A percentile compares a stretch with the other conserved stretches of the same genome.
These are phyloP conservation scores for Irpex sp. DNA, from an alignment of 1,284 basidiomycete species.

Conservation along the genomic window DNA sequence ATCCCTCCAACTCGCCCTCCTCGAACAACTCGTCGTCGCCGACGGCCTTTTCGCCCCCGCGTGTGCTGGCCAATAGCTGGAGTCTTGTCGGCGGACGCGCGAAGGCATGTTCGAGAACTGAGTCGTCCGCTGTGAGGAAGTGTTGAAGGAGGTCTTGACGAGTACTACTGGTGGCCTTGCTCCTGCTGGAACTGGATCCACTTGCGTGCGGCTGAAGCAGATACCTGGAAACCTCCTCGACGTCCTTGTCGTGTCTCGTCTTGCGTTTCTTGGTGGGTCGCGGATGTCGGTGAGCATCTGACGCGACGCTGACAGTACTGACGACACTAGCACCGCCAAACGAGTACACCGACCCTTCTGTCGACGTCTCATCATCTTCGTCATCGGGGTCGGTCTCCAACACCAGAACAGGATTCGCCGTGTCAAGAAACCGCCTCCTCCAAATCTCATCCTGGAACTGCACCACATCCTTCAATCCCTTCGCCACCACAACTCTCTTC, in stretches of 20 bases:
- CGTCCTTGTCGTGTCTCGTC: slow-evolving; percentile 32
- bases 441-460: slow-evolving; percentile 61
- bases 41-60: slow-evolving; percentile 40
- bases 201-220: slow-evolving; percentile 45
- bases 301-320: neutral
- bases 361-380: slow-evolving; percentile 23
- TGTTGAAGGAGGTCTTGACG: slow-evolving; percentile 32
- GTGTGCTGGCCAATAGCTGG: slow-evolving; percentile 49
- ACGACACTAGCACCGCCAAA: slow-evolving; percentile 13
- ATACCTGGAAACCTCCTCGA: slow-evolving; percentile 48
- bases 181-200: slow-evolving; percentile 20
- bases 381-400: slow-evolving; percentile 36
- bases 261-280: slow-evolving; percentile 36
- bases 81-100: slow-evolving; percentile 51
- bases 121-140: slow-evolving; percentile 47
- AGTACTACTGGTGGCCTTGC: slow-evolving; percentile 3
- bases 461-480: slow-evolving; percentile 64
- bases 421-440: slow-evolving; percentile 35
- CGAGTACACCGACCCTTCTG: slow-evolving; percentile 7
- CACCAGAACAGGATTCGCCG: slow-evolving; percentile 31
- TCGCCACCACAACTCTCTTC: slow-evolving; percentile 60
- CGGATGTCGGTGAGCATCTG: neutral
- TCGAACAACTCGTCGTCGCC: slow-evolving; percentile 43
- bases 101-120: slow-evolving; percentile 26
- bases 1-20: slow-evolving; percentile 38